A percentile compares a stretch with the other conserved stretches of the same genome.
phyloP scores from a whole-genome alignment of 2,329 filamentous ascomycete species.

The Teratosphaeria pseudoeucalypti region DNA sequence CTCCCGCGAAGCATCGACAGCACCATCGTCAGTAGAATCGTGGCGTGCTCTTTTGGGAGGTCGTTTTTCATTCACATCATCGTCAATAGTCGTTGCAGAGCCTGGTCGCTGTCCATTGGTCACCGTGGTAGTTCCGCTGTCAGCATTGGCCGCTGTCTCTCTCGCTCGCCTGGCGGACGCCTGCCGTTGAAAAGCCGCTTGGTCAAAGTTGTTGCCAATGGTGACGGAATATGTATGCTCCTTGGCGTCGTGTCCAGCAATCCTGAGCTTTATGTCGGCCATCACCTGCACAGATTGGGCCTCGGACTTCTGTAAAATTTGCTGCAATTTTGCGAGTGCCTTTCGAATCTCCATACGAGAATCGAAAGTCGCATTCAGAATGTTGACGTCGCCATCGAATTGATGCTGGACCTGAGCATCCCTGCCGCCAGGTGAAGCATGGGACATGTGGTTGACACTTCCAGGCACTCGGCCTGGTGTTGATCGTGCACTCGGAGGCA shows the following conservation, averaged over 20 bases:
- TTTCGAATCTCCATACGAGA: slow-evolving; percentile 13
- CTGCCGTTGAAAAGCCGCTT: slow-evolving; percentile 7
- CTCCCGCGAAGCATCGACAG: neutral
- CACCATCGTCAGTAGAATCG: slow-evolving; percentile 4
- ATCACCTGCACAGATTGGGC: slow-evolving; percentile 10
- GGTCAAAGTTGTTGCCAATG: slow-evolving; percentile 11
- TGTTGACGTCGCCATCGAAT: slow-evolving; percentile 15
- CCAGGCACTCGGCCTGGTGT: neutral
- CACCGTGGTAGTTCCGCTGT: neutral
- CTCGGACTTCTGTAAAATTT: slow-evolving; percentile 11
- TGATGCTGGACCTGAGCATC: slow-evolving; percentile 11
- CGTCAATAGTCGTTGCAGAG: slow-evolving; percentile 2
- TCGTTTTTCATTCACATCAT: slow-evolving; percentile 9
- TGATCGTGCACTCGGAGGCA: neutral
- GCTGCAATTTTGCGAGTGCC: slow-evolving; percentile 11
- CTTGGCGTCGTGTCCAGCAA: slow-evolving; percentile 7
- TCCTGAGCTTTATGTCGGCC: slow-evolving; percentile 14
- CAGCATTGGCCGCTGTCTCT: neutral
- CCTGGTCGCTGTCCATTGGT: neutral
- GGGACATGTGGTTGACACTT: neutral
- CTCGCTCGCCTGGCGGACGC: neutral
- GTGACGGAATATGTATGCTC: slow-evolving; percentile 15
- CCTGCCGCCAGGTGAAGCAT: neutral
- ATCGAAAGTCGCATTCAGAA: slow-evolving; percentile 13
- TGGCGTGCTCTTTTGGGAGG: slow-evolving; percentile 11